These are phyloP conservation scores for Tricholoma flavovirens DNA, from an alignment of 768 basidiomycete genomes.

Conservation along the genomic window DNA sequence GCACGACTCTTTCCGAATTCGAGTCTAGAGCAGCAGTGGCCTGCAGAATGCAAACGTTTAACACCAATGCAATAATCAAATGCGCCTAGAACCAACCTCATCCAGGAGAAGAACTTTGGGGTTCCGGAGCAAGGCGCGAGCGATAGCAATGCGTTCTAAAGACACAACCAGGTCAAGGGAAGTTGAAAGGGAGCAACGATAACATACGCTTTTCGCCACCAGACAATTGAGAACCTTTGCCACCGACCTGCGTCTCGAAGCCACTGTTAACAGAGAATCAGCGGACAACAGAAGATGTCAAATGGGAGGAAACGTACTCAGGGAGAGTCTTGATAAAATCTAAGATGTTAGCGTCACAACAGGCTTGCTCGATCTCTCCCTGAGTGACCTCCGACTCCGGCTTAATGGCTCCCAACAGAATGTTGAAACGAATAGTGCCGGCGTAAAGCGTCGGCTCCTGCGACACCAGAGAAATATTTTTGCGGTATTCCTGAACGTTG, in stretches of 20 bases:
- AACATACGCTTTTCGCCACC: constrained; percentile 79
- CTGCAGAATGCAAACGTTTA: constrained; percentile 21
- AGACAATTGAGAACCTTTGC: constrained; percentile 83
- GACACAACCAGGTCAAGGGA: not conserved
- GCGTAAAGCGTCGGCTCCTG: constrained; percentile 89
- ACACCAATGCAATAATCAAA: no score
- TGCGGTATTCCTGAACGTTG: constrained; percentile 82
- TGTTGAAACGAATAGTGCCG: constrained; percentile 86
- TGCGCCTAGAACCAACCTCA: constrained; percentile 49
- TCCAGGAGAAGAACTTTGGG: constrained; percentile 85
- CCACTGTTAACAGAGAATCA: constrained; percentile 59
- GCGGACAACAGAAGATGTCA: no score
- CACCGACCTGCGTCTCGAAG: constrained; percentile 87
- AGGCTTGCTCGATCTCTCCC: constrained; percentile 79
- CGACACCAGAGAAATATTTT: constrained; percentile 84
- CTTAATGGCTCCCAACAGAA: constrained; percentile 78
- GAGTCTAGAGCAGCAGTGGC: constrained; percentile 90
- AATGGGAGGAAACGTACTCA: constrained; percentile 44
- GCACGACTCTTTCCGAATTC: constrained; percentile 92
- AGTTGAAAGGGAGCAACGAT: no score
- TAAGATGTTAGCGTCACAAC: constrained; percentile 82
- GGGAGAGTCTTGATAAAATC: constrained; percentile 86
- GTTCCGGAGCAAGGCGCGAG: constrained; percentile 82
- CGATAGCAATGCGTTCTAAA: constrained; percentile 70
- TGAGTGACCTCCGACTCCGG: constrained; percentile 75